phyloP scores from a whole-genome alignment of 768 basidiomycete species.

The Plicaturopsis crispa region DNA sequence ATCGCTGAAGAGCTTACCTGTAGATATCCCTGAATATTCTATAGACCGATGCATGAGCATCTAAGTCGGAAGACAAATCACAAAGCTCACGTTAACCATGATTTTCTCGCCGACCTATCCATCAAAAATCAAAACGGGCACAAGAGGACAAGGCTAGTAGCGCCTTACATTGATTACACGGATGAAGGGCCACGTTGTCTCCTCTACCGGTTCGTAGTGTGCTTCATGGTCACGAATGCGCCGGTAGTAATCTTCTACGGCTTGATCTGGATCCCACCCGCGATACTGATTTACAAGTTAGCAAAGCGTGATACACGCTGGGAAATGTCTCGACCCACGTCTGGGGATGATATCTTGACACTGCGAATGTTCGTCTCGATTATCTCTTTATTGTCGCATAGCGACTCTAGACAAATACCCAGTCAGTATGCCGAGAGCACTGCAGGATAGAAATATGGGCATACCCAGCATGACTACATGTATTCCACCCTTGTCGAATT shows the following conservation, averaged over 20 bases:
- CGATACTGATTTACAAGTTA: slow-evolving; percentile 55
- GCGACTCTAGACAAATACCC: slow-evolving; percentile 50
- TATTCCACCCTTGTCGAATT: slow-evolving; percentile 78
- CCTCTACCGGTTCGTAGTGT: slow-evolving; percentile 87
- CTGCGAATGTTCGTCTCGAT: slow-evolving; percentile 92
- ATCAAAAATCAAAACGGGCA: neutral
- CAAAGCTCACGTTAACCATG: slow-evolving; percentile 71
- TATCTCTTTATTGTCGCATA: slow-evolving; percentile 88
- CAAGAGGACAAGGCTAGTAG: slow-evolving; percentile 7
- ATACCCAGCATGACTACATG: slow-evolving; percentile 92
- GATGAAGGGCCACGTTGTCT: slow-evolving; percentile 88
- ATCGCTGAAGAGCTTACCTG: slow-evolving; percentile 40
- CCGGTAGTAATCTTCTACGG: slow-evolving; percentile 86
- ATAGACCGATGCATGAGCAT: neutral
- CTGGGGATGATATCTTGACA: slow-evolving; percentile 97
- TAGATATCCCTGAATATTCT: slow-evolving; percentile 86
- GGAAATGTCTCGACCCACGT: slow-evolving; percentile 46
- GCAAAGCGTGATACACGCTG: neutral
- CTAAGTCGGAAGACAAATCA: too few species aligned
- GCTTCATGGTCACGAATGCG: slow-evolving; percentile 84
- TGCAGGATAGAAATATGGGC: slow-evolving; percentile 10
- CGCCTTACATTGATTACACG: slow-evolving; percentile 80
- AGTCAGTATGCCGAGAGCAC: neutral
- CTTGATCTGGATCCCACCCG: slow-evolving; percentile 87
- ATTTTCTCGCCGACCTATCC: slow-evolving; percentile 89